Percentiles rank a stretch among this genome's conserved stretches.
phyloP scores from a whole-genome alignment of 2,329 filamentous ascomycete genomes.

The Aureobasidium zeae region DNA sequence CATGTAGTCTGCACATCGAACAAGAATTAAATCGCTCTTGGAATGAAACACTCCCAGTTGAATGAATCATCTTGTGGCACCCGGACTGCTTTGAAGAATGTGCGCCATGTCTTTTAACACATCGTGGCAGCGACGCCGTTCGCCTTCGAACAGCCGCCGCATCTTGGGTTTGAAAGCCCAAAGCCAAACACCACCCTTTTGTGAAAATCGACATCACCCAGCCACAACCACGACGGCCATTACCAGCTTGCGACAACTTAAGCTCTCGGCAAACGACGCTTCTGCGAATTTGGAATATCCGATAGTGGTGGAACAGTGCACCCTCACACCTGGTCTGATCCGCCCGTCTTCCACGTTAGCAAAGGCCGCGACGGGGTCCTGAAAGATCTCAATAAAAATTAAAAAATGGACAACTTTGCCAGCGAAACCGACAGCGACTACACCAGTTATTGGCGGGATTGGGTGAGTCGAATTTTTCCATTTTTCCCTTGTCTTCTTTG shows the following conservation, averaged over 20 bases:
- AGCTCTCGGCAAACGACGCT: too few species aligned
- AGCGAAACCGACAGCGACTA: constrained; percentile 98
- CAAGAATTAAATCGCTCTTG: too few species aligned
- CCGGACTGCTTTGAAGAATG: too few species aligned
- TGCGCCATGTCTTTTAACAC: too few species aligned
- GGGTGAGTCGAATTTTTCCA: constrained; percentile 56
- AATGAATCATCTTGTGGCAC: too few species aligned
- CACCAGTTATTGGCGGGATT: constrained; percentile 98
- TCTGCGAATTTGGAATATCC: too few species aligned
- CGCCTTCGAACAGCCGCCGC: too few species aligned
- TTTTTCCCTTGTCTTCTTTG: not conserved
- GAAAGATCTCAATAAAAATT: not conserved
- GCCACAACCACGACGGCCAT: not conserved
- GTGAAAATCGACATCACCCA: not conserved
- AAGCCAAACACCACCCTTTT: constrained; percentile 8
- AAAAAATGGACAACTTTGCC: constrained; percentile 85
- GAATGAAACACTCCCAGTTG: too few species aligned
- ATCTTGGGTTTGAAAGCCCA: constrained; percentile 7
- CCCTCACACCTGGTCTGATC: too few species aligned
- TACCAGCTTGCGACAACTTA: not conserved
- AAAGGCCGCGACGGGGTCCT: constrained; percentile 6
- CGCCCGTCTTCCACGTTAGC: too few species aligned
- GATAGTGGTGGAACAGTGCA: too few species aligned
- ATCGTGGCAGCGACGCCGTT: constrained; percentile 6
- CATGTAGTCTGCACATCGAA: too few species aligned